Evolutionary conservation across 2,329 filamentous ascomycete genomes (phyloP).

Genomic region (Cercospora berteroae): DNA sequence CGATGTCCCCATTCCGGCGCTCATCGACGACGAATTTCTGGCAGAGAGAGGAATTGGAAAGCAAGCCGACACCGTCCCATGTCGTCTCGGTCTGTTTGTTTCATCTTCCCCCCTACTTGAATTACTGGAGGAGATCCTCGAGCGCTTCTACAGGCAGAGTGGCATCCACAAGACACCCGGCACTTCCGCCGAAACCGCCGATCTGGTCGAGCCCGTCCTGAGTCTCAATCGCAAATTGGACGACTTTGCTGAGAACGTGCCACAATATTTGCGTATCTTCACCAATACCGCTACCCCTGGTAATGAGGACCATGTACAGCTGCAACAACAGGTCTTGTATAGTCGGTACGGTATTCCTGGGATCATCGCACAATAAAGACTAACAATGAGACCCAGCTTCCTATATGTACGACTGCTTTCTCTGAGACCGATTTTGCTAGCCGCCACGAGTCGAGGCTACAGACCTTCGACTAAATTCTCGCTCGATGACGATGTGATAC

Average conservation of each 20-base stretch:
- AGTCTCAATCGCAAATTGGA: slow-evolving; percentile 28
- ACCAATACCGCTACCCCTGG: not conserved
- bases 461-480: slow-evolving; percentile 28
- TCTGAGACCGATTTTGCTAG: slow-evolving; percentile 32
- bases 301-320: slow-evolving; percentile 24
- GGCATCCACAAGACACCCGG: slow-evolving; percentile 13
- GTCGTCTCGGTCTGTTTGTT: slow-evolving; percentile 34
- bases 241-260: slow-evolving; percentile 26
- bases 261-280: slow-evolving; percentile 23
- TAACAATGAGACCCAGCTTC: slow-evolving; percentile 15
- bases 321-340: slow-evolving; percentile 26
- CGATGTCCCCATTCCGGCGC: slow-evolving; percentile 29
- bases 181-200: slow-evolving; percentile 15
- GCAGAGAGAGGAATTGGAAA: slow-evolving; percentile 48
- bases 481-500: slow-evolving; percentile 39
- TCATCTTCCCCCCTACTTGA: slow-evolving; percentile 31
- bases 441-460: slow-evolving; percentile 35
- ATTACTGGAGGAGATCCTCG: slow-evolving; percentile 29
- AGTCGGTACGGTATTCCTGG: slow-evolving; percentile 8
- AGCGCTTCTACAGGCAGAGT: slow-evolving; percentile 27
- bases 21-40: slow-evolving; percentile 55
- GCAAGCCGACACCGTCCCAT: slow-evolving; percentile 29
- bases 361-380: not conserved
- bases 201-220: slow-evolving; percentile 26
- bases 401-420: slow-evolving; percentile 29